Evolutionary conservation across 306 rosid species (phyloP), one percentile per base, ranked within the genome.

Genomic region (Datisca glomerata): DNA sequence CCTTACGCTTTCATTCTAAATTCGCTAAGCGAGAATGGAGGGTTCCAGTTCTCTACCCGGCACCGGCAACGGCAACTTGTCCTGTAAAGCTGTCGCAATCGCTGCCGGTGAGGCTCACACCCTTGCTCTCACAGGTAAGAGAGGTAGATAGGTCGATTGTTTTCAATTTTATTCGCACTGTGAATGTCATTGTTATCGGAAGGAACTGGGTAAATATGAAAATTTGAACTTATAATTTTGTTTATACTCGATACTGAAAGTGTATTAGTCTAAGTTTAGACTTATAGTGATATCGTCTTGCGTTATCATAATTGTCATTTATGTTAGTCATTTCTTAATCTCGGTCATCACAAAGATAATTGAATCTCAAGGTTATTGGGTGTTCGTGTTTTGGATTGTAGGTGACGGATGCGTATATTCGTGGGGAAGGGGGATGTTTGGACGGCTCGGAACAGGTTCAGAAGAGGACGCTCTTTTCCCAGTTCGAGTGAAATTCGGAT

Each of bases 391-490:
- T 60, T 53, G 45, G 43, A 28, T 20, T 64, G 52, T 22, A 86
- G 93, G 75, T 21, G 82, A 87, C 60, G 94, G 93, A 2, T 34
- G 73, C 14, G 79, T 87, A 15, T 83, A 68, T 48, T 67, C 80
- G n/a, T 87, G 97, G 97, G 97, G 97, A 36, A 76, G 75, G 65
- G 94, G 97, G 43, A 76, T 72, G 81, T 64, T 87, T 58, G 94
- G 97, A 42, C 57, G 94, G 3, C 89, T 87, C 43, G 97, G 97
- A 1, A 69, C 59, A 19, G 93, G 73, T 3, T 58, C 80, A 10
- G 79, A 76, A 51, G 59, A 67, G 10, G 97, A 87, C 21, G 64
- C 74, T 64, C 51, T 60, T 33, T 63, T 16, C 2, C 97, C 97
- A 0, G 74, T 68, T 12, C 55, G 53, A 32, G 59, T 87, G 41